phyloP scores from a whole-genome alignment of 176 grass and related monocot genomes.

The Chrysopogon serrulatus region DNA sequence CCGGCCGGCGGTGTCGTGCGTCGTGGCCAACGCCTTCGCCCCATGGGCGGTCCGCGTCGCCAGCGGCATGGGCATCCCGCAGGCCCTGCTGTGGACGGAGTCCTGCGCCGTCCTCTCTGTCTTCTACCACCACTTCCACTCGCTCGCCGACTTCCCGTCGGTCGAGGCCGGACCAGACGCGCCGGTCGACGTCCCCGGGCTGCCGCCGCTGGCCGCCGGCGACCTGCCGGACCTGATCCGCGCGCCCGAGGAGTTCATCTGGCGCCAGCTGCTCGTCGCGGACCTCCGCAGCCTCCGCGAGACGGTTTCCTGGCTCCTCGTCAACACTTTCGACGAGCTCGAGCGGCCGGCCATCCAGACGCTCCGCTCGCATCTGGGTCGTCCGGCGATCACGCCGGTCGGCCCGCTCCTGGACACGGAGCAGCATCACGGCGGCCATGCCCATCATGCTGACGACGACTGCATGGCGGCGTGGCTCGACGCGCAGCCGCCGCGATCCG shows the following conservation, averaged over 20 bases:
- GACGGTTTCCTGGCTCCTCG: slow-evolving; percentile 33
- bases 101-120: slow-evolving; percentile 43
- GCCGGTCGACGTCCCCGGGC: slow-evolving; percentile 10
- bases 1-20: slow-evolving; percentile 28
- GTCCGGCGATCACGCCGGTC: background rate
- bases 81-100: slow-evolving; percentile 50
- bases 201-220: background rate
- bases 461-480: slow-evolving; percentile 38
- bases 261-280: background rate
- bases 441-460: background rate
- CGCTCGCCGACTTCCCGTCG: slow-evolving; percentile 27
- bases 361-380: background rate
- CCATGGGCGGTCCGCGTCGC: slow-evolving; percentile 38
- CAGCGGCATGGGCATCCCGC: slow-evolving; percentile 11
- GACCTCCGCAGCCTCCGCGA: slow-evolving; percentile 11
- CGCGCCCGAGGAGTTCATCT: background rate
- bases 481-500: slow-evolving; percentile 11
- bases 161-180: background rate
- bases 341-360: slow-evolving; percentile 28
- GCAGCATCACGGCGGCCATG: background rate
- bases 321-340: slow-evolving; percentile 55
- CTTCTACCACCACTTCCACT: slow-evolving; percentile 41
- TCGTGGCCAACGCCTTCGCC: slow-evolving; percentile 48
- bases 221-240: slow-evolving; percentile 32
- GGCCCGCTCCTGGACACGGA: slow-evolving; percentile 20